Percentiles rank a stretch among this genome's conserved stretches.
Conservation (phyloP, 805 yeast species). For the Cyberlindnera mississippiensis region DNA sequence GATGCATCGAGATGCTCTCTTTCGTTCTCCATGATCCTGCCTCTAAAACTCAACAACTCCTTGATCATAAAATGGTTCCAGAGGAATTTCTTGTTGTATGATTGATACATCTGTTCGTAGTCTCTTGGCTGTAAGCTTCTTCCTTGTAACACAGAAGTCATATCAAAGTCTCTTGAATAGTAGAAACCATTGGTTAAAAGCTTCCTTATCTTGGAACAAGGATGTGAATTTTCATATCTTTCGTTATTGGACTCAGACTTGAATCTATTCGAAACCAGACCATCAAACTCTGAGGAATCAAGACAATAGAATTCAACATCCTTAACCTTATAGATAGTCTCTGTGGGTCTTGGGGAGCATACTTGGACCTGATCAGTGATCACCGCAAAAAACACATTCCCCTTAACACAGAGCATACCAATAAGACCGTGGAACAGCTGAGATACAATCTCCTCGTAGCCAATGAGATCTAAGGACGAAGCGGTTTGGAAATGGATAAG, state of each 20-base stretch:
- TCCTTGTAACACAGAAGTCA: constrained; percentile 75
- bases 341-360: constrained; percentile 56
- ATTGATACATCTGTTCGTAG: constrained; percentile 34
- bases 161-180: constrained; percentile 84
- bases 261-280: constrained; percentile 23
- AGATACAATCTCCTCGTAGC: constrained; percentile 37
- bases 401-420: constrained; percentile 56
- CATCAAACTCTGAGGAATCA: constrained; percentile 52
- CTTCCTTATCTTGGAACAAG: constrained; percentile 73
- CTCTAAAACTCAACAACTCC: constrained; percentile 69
- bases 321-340: constrained; percentile 49
- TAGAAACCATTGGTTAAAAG: constrained; percentile 81
- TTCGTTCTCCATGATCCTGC: constrained; percentile 58
- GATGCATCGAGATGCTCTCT: constrained; percentile 59
- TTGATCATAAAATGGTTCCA: constrained; percentile 88
- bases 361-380: constrained; percentile 51
- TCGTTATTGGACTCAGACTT: constrained; percentile 24
- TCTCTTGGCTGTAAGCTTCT: constrained; percentile 47
- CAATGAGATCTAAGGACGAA: constrained; percentile 34
- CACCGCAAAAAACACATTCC: constrained; percentile 52
- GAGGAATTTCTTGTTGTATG: constrained; percentile 74
- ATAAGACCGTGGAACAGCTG: constrained; percentile 49
- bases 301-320: constrained; percentile 65
- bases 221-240: constrained; percentile 54
- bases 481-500: constrained; percentile 54